Percentiles rank a stretch among this genome's conserved stretches.
These are phyloP conservation scores for Penicillium canariense DNA, from an alignment of 495 filamentous ascomycete genomes.

Conservation along the genomic window DNA sequence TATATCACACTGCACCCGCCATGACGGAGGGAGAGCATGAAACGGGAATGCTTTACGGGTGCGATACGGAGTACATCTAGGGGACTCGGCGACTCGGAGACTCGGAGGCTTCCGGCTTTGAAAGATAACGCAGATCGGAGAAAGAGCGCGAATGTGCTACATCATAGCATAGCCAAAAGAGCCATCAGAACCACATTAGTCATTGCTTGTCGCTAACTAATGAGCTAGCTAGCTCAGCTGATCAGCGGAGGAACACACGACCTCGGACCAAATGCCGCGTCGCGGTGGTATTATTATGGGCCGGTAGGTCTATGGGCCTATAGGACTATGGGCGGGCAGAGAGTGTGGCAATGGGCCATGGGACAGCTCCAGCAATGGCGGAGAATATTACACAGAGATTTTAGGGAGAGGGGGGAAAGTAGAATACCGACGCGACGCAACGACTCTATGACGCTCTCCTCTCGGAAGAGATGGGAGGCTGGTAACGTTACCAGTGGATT, in stretches of 20 bases:
- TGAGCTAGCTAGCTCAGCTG: neutral
- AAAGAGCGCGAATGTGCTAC: neutral
- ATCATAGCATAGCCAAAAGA: neutral
- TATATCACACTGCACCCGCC: conserved; percentile 19
- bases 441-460: conserved; percentile 26
- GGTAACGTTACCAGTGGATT: conserved; percentile 24
- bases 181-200: too few relatives aligned
- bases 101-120: neutral
- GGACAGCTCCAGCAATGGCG: too few relatives aligned
- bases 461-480: conserved; percentile 23
- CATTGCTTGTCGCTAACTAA: neutral
- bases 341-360: neutral
- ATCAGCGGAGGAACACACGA: neutral
- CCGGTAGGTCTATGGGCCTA: too few relatives aligned
- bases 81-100: neutral
- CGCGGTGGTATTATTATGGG: too few relatives aligned
- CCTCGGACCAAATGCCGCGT: too few relatives aligned
- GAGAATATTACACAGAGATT: neutral
- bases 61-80: too few relatives aligned
- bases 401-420: neutral
- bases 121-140: neutral
- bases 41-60: neutral
- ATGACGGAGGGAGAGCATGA: conserved; percentile 15
- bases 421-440: conserved; percentile 10
- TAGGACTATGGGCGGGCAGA: neutral